Evolutionary conservation across 116 monocot genomes (phyloP).

Genomic region (Posidonia oceanica): DNA sequence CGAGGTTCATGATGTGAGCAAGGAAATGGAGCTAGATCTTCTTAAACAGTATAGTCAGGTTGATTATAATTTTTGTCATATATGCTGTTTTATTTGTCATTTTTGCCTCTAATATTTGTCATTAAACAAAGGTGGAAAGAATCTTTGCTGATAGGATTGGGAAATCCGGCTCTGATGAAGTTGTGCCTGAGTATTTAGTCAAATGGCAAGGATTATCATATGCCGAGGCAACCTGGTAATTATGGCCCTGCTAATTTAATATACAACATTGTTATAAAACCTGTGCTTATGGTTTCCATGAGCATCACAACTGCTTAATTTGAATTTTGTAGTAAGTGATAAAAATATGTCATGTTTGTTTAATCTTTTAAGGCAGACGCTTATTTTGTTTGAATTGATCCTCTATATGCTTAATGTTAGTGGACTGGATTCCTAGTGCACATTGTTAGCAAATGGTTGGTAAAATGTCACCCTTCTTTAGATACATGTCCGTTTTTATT

Average conservation of each 20-base stretch:
- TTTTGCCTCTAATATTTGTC: constrained; percentile 2
- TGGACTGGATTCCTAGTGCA: too few species aligned
- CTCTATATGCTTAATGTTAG: too few species aligned
- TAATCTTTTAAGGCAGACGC: too few species aligned
- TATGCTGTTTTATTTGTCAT: background rate
- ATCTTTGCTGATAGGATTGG: constrained; percentile 88
- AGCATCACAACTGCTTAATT: too few species aligned
- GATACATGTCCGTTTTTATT: background rate
- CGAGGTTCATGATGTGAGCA: constrained; percentile 98
- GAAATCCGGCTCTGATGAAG: constrained; percentile 58
- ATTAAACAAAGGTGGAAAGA: constrained; percentile 63
- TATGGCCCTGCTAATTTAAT: background rate
- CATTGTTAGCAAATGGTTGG: too few species aligned
- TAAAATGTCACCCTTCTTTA: too few species aligned
- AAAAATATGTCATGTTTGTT: too few species aligned
- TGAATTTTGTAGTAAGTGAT: too few species aligned
- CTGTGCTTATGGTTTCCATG: background rate
- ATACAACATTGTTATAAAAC: background rate
- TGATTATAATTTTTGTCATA: constrained; percentile 4
- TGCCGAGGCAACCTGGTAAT: constrained; percentile 98
- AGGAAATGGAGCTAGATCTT: constrained; percentile 96
- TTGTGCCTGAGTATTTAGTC: constrained; percentile 88
- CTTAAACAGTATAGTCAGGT: constrained; percentile 97
- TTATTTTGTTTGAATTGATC: background rate
- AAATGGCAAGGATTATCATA: constrained; percentile 98